Evolutionary conservation across 495 filamentous ascomycete species (phyloP), one percentile per base, ranked within the genome.

Genomic region (Tuber melanosporum): DNA sequence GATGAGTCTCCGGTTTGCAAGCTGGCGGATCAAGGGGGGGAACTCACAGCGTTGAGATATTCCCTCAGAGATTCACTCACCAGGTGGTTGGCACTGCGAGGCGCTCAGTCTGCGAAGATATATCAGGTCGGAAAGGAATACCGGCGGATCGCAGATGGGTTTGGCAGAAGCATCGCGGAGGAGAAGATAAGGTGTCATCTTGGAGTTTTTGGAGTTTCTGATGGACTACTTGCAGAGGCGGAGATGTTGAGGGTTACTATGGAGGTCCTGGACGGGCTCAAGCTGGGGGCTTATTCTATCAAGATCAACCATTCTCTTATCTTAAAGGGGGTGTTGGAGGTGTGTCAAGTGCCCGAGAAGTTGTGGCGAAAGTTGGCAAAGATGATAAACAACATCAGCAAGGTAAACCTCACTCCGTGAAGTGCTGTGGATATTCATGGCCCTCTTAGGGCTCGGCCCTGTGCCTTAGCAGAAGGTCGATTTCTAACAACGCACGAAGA

Each of bases 261-360:
- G 82, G 94, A 98, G 83, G 90, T 97, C 20, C 94, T 98, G 79
- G 90, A 93, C 78, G 85, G 86, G 15, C 86, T 97, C 17, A 92
- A 90, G 41, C 85, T 87, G 72, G 91, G 88, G 76, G 88, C 85
- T 72, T 91, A 89, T 79, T 93, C 90, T 7, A 93, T 97, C 85
- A 97, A 97, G 87, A 87, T 97, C 84, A 98, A 97, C 86, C 93
- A 97, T 87, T 88, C 94, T 74, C 95, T 94, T 83, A 94, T 97
- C 62, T 87, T 97, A 41, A 93, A 97, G 78, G 94, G 94, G 70
- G 88, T 98, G 73, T 97, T 98, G 84, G 88, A 91, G 80, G 92
- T 97, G n/a, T 94, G 91, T 81, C 93, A 94, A 71, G 93, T 98
- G 41, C 92, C 94, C 0, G 86, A 87, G 69, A 90, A 94, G 57